Evolutionary conservation across 1,139 yeast genomes (phyloP).

Genomic region (Kodamaea suecica): DNA sequence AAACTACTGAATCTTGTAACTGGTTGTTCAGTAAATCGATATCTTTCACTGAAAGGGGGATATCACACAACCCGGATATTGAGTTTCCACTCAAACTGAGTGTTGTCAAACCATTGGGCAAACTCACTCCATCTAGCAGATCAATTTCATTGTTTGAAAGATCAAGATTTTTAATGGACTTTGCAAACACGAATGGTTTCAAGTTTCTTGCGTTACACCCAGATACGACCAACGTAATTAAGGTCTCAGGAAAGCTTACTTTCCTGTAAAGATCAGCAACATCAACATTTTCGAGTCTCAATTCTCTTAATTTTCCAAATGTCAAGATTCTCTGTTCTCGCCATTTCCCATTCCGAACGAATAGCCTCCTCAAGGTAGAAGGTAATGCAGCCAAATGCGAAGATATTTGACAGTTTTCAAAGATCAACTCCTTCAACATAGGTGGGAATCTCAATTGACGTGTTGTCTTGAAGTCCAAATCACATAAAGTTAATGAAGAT

Average conservation of each 20-base stretch:
- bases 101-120: constrained; percentile 3
- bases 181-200: constrained; percentile 6
- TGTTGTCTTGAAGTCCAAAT: constrained; percentile 10
- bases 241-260: constrained; percentile 8
- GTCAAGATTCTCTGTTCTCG: constrained; percentile 11
- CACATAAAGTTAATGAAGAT: constrained; percentile 11
- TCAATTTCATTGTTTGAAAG: constrained; percentile 9
- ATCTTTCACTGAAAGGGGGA: constrained; percentile 5
- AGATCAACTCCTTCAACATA: constrained; percentile 8
- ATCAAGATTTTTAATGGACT: constrained; percentile 7
- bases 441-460: constrained; percentile 13
- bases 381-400: constrained; percentile 14
- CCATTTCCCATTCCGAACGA: constrained; percentile 13
- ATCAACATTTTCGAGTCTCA: constrained; percentile 10
- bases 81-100: constrained; percentile 7
- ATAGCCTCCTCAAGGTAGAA: constrained; percentile 9
- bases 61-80: constrained; percentile 1
- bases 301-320: constrained; percentile 10
- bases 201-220: constrained; percentile 10
- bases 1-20: constrained; percentile 6
- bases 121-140: constrained; percentile 2
- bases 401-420: constrained; percentile 13
- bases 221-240: constrained; percentile 8
- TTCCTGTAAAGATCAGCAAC: constrained; percentile 9
- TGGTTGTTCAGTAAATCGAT: constrained; percentile 8